Percentiles rank a stretch among this genome's conserved stretches.
These are phyloP conservation scores for Atalantia buxifolia DNA, from an alignment of 345 rosid genomes.

Conservation along the genomic window DNA sequence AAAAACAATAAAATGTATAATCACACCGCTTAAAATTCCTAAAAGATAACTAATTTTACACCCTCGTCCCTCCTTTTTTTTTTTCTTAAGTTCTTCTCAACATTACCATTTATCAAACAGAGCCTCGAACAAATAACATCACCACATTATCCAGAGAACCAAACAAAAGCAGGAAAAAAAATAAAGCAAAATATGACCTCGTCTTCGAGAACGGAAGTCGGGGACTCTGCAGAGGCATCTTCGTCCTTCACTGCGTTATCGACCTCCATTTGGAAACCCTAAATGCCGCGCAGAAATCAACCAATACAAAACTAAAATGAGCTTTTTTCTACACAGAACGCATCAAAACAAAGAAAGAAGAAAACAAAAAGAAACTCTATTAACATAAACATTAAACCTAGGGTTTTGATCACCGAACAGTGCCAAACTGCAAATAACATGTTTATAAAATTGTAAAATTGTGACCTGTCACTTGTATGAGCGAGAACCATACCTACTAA, in stretches of 20 bases:
- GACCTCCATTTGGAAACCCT: conserved; percentile 35
- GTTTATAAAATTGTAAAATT: not conserved
- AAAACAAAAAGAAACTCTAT: not conserved
- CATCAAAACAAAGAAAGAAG: not conserved
- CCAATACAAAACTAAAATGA: not conserved
- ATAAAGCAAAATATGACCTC: conserved; percentile 40
- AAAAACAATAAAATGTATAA: not conserved
- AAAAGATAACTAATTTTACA: not conserved
- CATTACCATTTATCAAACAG: not conserved
- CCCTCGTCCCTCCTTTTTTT: too few species aligned
- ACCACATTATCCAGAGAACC: not conserved
- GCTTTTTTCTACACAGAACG: not conserved
- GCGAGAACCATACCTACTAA: not conserved
- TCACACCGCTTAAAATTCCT: not conserved
- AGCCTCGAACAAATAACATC: not conserved
- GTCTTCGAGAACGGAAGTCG: conserved; percentile 84
- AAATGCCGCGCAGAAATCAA: not conserved
- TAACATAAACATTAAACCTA: not conserved
- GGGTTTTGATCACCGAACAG: not conserved
- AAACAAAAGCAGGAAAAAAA: not conserved
- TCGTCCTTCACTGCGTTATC: conserved; percentile 38
- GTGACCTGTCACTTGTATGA: not conserved
- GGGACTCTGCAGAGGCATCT: conserved; percentile 59
- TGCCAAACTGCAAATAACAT: not conserved
- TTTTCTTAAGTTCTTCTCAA: not conserved